Conservation (phyloP, 805 yeast genomes). For the Lachancea cidri region DNA sequence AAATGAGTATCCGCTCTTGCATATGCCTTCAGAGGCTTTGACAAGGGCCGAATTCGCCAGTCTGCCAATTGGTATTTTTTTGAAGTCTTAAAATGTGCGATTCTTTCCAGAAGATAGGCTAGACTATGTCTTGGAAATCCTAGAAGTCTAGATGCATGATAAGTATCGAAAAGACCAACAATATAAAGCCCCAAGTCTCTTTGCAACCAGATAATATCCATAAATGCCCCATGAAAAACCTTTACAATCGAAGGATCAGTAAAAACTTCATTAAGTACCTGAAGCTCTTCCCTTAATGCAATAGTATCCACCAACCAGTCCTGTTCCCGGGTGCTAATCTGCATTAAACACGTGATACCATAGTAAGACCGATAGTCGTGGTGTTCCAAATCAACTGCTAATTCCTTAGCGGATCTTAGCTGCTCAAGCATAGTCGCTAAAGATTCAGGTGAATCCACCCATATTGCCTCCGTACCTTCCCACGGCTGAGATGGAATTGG, state of each 20-base stretch:
- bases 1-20: slow-evolving; percentile 97
- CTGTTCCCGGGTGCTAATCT: slow-evolving; percentile 70
- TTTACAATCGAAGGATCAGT: slow-evolving; percentile 78
- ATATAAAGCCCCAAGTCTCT: slow-evolving; percentile 89
- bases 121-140: slow-evolving; percentile 78
- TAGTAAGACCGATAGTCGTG: slow-evolving; percentile 87
- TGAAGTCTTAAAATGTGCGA: slow-evolving; percentile 79
- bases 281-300: slow-evolving; percentile 66
- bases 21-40: slow-evolving; percentile 68
- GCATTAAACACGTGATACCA: slow-evolving; percentile 92
- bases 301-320: slow-evolving; percentile 90
- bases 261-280: slow-evolving; percentile 63
- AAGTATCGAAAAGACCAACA: slow-evolving; percentile 89
- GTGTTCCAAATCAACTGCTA: slow-evolving; percentile 95
- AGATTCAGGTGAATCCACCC: slow-evolving; percentile 61
- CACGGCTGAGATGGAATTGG: slow-evolving; percentile 58
- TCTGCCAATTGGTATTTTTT: slow-evolving; percentile 95
- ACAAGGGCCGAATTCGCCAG: slow-evolving; percentile 89
- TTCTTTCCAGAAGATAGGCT: slow-evolving; percentile 75
- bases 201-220: slow-evolving; percentile 97
- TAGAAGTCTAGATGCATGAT: slow-evolving; percentile 77
- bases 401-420: slow-evolving; percentile 47
- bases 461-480: slow-evolving; percentile 56
- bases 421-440: slow-evolving; percentile 51
- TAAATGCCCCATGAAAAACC: slow-evolving; percentile 92